These are phyloP conservation scores for Nannochloropsis oceanica DNA, from an alignment of 108 stramenopile genomes.

Conservation along the genomic window DNA sequence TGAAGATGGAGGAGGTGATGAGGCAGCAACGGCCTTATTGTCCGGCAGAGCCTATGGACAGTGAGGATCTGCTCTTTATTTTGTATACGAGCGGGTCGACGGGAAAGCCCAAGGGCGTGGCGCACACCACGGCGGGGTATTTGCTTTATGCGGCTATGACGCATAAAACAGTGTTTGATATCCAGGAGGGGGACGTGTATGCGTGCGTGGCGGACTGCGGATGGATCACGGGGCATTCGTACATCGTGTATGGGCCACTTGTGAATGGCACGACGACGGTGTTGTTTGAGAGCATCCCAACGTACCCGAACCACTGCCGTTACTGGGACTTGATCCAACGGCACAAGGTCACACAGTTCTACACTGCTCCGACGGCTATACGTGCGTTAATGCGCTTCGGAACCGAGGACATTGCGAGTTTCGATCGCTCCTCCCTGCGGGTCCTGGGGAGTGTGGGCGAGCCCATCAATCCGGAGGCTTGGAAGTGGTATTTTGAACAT, in stretches of 20 bases:
- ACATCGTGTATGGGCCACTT: conserved; percentile 88
- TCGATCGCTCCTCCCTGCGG: conserved; percentile 68
- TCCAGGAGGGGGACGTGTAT: conserved; percentile 61
- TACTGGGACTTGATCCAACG: conserved; percentile 85
- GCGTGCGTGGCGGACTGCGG: conserved; percentile 92
- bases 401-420: conserved; percentile 53
- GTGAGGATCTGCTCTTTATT: conserved; percentile 85
- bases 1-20: conserved; percentile 64
- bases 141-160: conserved; percentile 71
- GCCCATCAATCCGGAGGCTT: conserved; percentile 98
- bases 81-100: conserved; percentile 94
- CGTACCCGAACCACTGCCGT: conserved; percentile 76
- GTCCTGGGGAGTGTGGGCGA: conserved; percentile 91
- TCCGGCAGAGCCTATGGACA: conserved; percentile 78
- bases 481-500: conserved; percentile 87
- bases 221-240: conserved; percentile 96
- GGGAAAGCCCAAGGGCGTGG: conserved; percentile 79
- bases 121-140: conserved; percentile 89
- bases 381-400: conserved; percentile 87
- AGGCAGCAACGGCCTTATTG: conserved; percentile 76
- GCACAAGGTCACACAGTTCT: conserved; percentile 69
- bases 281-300: conserved; percentile 83
- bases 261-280: conserved; percentile 77
- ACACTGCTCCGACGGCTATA: conserved; percentile 93
- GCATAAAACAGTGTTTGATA: conserved; percentile 54